Base-by-base conservation (phyloP, 441 rosid genomes). In the Raphanus hybrid region DNA sequence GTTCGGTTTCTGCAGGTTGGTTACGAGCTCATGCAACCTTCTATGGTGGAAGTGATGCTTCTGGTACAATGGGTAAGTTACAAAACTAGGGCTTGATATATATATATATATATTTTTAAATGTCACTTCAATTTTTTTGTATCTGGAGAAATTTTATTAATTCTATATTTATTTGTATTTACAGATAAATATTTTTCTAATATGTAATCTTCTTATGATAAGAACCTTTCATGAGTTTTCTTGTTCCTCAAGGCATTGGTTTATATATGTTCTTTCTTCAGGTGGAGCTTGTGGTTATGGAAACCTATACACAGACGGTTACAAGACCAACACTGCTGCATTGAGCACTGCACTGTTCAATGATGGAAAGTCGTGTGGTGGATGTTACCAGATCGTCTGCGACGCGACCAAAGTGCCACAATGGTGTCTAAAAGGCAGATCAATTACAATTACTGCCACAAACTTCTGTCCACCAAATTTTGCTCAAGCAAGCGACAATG, bases 281-380 rank as follows among this genome's bases (percentile, higher is more conserved):
- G 89, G 91, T 8, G 97, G 90, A 20, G 91, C 94, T 1, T 89
- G 97, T 79, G 97, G 94, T 52, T 89, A 89, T 80, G 94, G 90
- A 10, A 87, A 89, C 65, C 78, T 91, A 5, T 75, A 85, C 66
- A 83, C 82, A 0, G 87, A 87, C 15, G 90, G 89, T 8, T 89
- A 89, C 55, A 91, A 87, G 35, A 78, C 71, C 35, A 82, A 82
- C 45, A 88, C 90, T 0, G 92, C 90, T 0, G 94, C 90, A 1
- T 70, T 91, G 64, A 91, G 92, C 78, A 86, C 87, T 0, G 92
- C 89, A 8, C 72, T 91, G 78, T 89, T 88, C 85, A 82, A 88
- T 43, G 83, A 84, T 8, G 89, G 94, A 8, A 72, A 82, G 73
- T 64, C 85, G 0, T 89, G 97, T 8, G 88, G 97, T 3, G 89